Evolutionary conservation across 2,329 filamentous ascomycete species (phyloP).

Genomic region (Diplodia scrobiculata): DNA sequence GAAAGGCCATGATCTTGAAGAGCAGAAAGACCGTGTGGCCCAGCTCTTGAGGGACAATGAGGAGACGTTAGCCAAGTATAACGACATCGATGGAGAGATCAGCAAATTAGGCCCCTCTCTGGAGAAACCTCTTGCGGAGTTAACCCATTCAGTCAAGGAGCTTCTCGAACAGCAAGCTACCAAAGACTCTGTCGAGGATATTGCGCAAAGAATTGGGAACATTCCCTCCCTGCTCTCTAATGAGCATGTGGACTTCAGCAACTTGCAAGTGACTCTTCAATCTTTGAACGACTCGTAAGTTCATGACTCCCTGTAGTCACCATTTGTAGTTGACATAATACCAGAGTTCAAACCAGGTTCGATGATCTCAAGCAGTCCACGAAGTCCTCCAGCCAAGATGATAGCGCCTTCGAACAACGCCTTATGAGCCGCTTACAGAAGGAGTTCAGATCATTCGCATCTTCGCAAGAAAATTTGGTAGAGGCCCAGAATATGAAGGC

Average conservation of each 20-base stretch:
- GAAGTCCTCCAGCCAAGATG: background rate
- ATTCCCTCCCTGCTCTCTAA: background rate
- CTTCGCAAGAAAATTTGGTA: background rate
- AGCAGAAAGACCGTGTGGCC: background rate
- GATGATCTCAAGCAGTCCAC: background rate
- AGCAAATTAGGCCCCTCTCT: background rate
- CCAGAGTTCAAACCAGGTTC: background rate
- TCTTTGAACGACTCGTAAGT: background rate
- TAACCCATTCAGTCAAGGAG: background rate
- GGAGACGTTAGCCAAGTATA: background rate
- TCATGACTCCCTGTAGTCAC: too few relatives aligned
- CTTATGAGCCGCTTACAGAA: background rate
- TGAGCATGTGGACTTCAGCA: background rate
- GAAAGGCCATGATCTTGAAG: background rate
- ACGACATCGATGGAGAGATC: background rate
- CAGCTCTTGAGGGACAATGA: background rate
- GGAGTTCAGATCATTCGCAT: background rate
- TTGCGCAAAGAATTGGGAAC: background rate
- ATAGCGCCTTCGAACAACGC: background rate
- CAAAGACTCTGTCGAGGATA: background rate
- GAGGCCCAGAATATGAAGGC: slow-evolving; percentile 12
- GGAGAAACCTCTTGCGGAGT: background rate
- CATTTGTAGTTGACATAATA: background rate
- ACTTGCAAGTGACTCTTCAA: background rate
- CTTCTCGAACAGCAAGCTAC: background rate